phyloP scores from a whole-genome alignment of 257 asterid species.

The Euphrasia confusa region DNA sequence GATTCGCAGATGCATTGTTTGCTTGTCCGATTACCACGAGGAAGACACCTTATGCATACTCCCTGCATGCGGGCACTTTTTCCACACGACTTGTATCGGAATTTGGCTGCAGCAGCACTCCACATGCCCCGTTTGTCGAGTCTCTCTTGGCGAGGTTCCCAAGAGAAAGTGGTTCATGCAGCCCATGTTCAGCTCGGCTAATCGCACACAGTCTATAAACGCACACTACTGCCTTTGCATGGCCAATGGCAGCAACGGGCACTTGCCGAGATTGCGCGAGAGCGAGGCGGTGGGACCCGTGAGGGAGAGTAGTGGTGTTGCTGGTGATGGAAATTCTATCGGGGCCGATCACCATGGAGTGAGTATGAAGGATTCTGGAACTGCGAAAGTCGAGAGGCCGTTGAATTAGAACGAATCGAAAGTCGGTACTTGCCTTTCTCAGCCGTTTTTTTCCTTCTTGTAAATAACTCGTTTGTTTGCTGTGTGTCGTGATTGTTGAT shows the following conservation, averaged over 20 bases:
- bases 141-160: slow-evolving; percentile 58
- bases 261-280: slow-evolving; percentile 26
- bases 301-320: slow-evolving; percentile 20
- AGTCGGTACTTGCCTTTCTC: neutral
- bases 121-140: slow-evolving; percentile 85
- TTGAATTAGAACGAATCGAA: slow-evolving; percentile 23
- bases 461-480: slow-evolving; percentile 17
- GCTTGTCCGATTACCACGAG: slow-evolving; percentile 62
- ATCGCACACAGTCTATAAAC: slow-evolving; percentile 41
- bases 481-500: neutral
- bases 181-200: slow-evolving; percentile 66
- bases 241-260: slow-evolving; percentile 30
- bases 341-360: slow-evolving; percentile 17
- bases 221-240: slow-evolving; percentile 37
- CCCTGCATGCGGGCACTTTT: slow-evolving; percentile 73
- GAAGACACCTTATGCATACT: slow-evolving; percentile 62
- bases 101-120: slow-evolving; percentile 76
- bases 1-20: slow-evolving; percentile 62
- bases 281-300: slow-evolving; percentile 24
- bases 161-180: slow-evolving; percentile 61
- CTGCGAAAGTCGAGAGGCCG: slow-evolving; percentile 37
- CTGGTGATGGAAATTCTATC: slow-evolving; percentile 24
- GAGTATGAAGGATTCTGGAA: slow-evolving; percentile 19
- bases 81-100: slow-evolving; percentile 70
- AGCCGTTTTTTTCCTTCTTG: slow-evolving; percentile 14